A percentile compares a stretch with the other conserved stretches of the same genome.
Conservation (phyloP, 78 protist genomes). For the Diacronema lutheri region DNA sequence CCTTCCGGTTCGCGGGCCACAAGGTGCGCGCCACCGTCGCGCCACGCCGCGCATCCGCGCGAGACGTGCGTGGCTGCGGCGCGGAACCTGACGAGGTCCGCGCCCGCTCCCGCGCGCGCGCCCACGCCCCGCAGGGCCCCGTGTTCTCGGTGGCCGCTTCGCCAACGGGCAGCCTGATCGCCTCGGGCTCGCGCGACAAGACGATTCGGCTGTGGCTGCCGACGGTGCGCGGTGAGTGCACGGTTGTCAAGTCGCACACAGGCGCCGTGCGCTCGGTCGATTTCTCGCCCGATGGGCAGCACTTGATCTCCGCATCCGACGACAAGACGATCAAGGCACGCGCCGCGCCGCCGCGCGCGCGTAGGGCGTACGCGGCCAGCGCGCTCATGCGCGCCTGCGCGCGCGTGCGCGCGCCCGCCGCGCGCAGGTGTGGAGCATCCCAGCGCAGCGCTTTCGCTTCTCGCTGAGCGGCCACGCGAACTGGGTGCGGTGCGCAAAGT, state of each 20-base stretch:
- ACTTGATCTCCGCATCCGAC: constrained; percentile 65
- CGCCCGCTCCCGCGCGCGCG: no score
- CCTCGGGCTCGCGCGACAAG: constrained; percentile 62
- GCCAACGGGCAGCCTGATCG: constrained; percentile 64
- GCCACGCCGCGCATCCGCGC: no score
- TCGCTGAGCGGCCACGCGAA: constrained; percentile 76
- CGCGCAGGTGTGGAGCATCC: constrained; percentile 45
- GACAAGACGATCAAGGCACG: constrained; percentile 73
- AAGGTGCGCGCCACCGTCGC: constrained; percentile 17
- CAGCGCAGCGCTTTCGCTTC: constrained; percentile 40
- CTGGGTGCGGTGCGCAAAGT: constrained; percentile 75
- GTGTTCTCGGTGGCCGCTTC: constrained; percentile 59
- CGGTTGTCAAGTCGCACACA: constrained; percentile 46
- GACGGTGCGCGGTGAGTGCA: constrained; percentile 31
- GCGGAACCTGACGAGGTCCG: no score
- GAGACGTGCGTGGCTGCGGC: no score
- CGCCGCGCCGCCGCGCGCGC: no score
- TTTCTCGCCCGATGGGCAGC: constrained; percentile 57
- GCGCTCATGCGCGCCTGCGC: no score
- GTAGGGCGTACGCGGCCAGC: no score
- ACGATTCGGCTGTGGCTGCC: constrained; percentile 79
- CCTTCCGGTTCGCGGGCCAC: constrained; percentile 80
- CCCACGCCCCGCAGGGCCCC: constrained; percentile 16
- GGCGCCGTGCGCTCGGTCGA: constrained; percentile 54
- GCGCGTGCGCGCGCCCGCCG: no score